Evolutionary conservation across 169 alveolate genomes (phyloP).

Genomic region (Eimeria zaria): DNA sequence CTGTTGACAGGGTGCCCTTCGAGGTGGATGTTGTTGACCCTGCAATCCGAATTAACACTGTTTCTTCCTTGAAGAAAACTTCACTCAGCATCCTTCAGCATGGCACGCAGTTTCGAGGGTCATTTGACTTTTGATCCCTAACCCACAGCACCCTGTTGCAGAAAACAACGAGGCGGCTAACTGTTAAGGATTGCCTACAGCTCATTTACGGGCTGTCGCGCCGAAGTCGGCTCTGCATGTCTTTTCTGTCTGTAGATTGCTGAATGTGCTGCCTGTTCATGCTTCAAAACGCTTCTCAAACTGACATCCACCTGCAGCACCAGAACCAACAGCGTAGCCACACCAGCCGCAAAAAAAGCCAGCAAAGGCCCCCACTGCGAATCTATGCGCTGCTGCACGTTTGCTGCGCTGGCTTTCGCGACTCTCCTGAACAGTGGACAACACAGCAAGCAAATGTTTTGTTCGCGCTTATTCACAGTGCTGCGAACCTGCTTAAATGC

Average conservation of each 20-base stretch:
- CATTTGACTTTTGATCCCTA: neutral
- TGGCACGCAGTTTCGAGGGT: neutral
- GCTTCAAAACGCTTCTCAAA: conserved; percentile 17
- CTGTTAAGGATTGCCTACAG: neutral
- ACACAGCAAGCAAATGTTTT: neutral
- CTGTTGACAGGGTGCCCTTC: neutral
- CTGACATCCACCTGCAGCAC: conserved; percentile 47
- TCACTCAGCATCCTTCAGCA: neutral
- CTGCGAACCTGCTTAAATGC: neutral
- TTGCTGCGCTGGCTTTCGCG: conserved; percentile 66
- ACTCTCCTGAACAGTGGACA: conserved; percentile 31
- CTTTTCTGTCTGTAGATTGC: conserved; percentile 22
- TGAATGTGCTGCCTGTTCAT: neutral
- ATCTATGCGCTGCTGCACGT: conserved; percentile 51
- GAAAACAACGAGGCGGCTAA: neutral
- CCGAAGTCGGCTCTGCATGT: neutral
- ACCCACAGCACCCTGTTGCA: neutral
- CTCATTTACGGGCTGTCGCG: conserved; percentile 1
- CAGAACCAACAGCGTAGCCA: conserved; percentile 54
- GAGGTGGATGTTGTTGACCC: neutral
- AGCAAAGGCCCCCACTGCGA: conserved; percentile 61
- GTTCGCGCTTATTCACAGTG: neutral
- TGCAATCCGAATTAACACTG: neutral
- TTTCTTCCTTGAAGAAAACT: neutral
- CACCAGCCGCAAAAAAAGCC: conserved; percentile 57